Conservation (phyloP, 2,329 filamentous ascomycete species). For the Epicoccum sorghinum region DNA sequence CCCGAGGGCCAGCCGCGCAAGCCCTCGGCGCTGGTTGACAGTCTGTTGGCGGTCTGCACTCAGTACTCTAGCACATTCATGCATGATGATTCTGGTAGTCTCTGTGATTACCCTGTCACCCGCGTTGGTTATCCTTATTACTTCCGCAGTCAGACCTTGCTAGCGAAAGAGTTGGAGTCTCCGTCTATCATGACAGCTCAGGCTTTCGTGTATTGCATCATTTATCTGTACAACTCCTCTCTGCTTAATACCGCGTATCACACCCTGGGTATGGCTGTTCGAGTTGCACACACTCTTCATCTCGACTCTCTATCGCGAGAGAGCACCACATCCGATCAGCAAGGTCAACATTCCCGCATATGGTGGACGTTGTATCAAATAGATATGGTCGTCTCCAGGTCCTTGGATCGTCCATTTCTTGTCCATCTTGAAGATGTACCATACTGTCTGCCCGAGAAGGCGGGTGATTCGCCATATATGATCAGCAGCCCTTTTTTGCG, state of each 20-base stretch:
- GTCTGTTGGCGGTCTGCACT: constrained; percentile 7
- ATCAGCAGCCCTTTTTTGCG: neutral
- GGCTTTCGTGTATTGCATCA: constrained; percentile 4
- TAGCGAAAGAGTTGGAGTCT: constrained; percentile 5
- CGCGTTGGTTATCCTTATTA: constrained; percentile 9
- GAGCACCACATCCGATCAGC: neutral
- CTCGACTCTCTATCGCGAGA: neutral
- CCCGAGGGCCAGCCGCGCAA: constrained; percentile 1
- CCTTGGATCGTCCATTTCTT: constrained; percentile 8
- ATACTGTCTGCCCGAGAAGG: constrained; percentile 3
- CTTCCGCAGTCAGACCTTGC: constrained; percentile 7
- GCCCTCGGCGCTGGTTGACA: constrained; percentile 6
- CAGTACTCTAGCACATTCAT: constrained; percentile 9
- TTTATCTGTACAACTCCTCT: constrained; percentile 8
- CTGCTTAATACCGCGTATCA: constrained; percentile 8
- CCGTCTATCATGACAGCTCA: constrained; percentile 3
- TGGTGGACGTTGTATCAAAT: constrained; percentile 6
- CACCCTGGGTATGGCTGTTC: constrained; percentile 5
- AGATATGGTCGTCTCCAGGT: constrained; percentile 11
- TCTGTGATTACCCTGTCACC: neutral
- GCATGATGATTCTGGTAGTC: neutral
- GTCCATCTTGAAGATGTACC: constrained; percentile 7
- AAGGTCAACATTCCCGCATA: neutral
- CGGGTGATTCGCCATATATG: neutral
- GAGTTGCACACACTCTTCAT: constrained; percentile 6